These are phyloP conservation scores for Kernera saxatilis DNA, from an alignment of 345 rosid genomes.

Conservation along the genomic window DNA sequence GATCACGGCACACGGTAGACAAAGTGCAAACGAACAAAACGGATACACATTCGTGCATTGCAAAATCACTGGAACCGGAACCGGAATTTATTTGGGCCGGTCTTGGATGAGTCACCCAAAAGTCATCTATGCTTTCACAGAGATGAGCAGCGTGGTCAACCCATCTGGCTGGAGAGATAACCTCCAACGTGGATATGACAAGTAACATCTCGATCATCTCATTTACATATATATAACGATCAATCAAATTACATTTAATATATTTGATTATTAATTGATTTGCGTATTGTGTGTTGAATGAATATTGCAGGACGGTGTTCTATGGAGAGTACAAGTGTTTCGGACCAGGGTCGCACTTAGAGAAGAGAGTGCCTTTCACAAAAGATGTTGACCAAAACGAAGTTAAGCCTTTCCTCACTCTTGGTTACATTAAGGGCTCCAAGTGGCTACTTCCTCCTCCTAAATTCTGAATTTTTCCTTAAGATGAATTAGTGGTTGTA, in stretches of 20 bases:
- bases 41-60: conserved; percentile 62
- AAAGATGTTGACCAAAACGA: conserved; percentile 30
- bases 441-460: conserved; percentile 36
- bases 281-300: background rate
- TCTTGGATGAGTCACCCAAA: conserved; percentile 51
- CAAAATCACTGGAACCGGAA: conserved; percentile 39
- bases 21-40: conserved; percentile 23
- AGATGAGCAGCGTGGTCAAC: conserved; percentile 32
- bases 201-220: conserved; percentile 24
- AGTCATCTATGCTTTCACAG: conserved; percentile 47
- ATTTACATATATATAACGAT: background rate
- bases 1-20: conserved; percentile 55
- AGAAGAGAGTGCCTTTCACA: conserved; percentile 30
- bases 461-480: background rate
- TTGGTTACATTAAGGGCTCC: conserved; percentile 31
- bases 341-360: conserved; percentile 39
- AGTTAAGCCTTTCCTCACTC: conserved; percentile 26
- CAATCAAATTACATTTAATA: background rate
- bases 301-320: conserved; percentile 34
- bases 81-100: conserved; percentile 48
- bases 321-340: conserved; percentile 54
- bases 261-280: background rate
- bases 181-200: conserved; percentile 20
- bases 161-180: conserved; percentile 54
- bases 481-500: background rate